Evolutionary conservation across 257 asterid species (phyloP).

Genomic region (Solanum paucissectum): DNA sequence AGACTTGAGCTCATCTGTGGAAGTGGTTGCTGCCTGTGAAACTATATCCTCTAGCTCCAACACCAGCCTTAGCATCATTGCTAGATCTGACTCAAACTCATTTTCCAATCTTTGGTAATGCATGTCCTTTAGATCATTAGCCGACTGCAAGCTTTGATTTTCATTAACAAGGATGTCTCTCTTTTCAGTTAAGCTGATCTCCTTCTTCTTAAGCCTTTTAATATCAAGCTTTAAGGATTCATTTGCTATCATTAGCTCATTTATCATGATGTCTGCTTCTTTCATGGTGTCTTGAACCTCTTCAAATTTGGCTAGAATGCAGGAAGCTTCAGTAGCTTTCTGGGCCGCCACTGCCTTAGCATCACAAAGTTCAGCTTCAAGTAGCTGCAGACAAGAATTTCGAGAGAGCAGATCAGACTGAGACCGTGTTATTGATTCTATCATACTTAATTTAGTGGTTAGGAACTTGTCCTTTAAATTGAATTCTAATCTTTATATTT

Average conservation of each 20-base stretch:
- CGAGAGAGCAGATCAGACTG: background rate
- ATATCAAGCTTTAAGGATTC: constrained; percentile 62
- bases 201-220: constrained; percentile 42
- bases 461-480: background rate
- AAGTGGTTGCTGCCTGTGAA: constrained; percentile 35
- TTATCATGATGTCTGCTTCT: constrained; percentile 87
- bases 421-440: background rate
- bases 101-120: constrained; percentile 35
- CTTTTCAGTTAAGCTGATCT: constrained; percentile 26
- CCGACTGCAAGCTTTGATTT: constrained; percentile 46
- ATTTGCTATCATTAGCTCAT: constrained; percentile 82
- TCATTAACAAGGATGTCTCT: constrained; percentile 35
- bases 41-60: constrained; percentile 55
- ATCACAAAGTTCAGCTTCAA: constrained; percentile 68
- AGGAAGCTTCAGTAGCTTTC: constrained; percentile 80
- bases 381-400: constrained; percentile 31
- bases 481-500: background rate
- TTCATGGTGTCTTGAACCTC: constrained; percentile 83
- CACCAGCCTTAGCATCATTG: constrained; percentile 30
- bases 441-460: background rate
- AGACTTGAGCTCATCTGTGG: constrained; percentile 36
- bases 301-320: constrained; percentile 74
- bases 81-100: constrained; percentile 40
- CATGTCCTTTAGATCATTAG: constrained; percentile 40
- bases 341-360: constrained; percentile 67